Conservation (phyloP, 345 rosid genomes). For the Bruguiera parviflora region DNA sequence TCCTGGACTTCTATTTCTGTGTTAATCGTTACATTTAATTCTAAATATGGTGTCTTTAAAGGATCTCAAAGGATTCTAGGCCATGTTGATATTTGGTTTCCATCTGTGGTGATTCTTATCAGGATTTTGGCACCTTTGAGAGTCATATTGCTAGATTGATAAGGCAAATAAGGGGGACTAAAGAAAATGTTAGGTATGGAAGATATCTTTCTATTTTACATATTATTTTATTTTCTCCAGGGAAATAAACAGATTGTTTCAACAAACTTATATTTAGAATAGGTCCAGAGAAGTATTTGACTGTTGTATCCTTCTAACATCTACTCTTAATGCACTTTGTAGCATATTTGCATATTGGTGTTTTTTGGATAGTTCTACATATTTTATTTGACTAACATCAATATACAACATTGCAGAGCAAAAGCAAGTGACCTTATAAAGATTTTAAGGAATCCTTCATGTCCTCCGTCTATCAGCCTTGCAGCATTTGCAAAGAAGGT, state of each 20-base stretch:
- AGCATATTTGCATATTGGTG: neutral
- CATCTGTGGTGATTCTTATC: slow-evolving; percentile 10
- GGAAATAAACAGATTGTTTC: neutral
- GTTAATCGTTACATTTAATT: neutral
- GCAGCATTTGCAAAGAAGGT: slow-evolving; percentile 84
- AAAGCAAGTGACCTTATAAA: slow-evolving; percentile 66
- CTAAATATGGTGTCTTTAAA: neutral
- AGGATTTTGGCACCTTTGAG: slow-evolving; percentile 67
- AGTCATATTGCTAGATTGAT: slow-evolving; percentile 55
- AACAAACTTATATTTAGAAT: neutral
- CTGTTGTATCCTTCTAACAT: neutral
- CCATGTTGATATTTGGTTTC: neutral
- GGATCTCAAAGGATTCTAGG: neutral
- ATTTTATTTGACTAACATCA: neutral
- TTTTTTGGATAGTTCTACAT: neutral
- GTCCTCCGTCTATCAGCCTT: slow-evolving; percentile 69
- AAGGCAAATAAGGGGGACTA: slow-evolving; percentile 61
- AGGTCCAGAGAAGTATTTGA: neutral
- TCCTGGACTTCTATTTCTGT: neutral
- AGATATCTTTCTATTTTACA: slow-evolving; percentile 9
- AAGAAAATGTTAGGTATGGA: slow-evolving; percentile 69
- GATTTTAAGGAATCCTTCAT: slow-evolving; percentile 60
- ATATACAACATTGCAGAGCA: slow-evolving; percentile 44
- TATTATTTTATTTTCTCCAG: neutral
- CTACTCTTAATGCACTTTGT: neutral